A percentile compares a stretch with the other conserved stretches of the same genome.
These are phyloP conservation scores for Phoma sp. DNA, from an alignment of 2,329 filamentous ascomycete species.

Conservation along the genomic window DNA sequence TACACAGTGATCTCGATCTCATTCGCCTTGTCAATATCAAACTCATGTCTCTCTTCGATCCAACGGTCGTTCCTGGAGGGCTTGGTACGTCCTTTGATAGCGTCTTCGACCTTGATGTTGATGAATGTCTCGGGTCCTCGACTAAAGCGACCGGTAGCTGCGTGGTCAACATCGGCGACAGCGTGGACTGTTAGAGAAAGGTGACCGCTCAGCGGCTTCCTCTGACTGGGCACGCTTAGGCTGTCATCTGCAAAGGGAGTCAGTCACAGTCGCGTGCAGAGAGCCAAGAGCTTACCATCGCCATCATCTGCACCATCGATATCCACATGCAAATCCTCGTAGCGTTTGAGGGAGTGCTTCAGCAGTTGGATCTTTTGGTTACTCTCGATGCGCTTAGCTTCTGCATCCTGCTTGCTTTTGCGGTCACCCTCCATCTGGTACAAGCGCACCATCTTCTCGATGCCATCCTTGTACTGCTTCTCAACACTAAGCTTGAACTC, in stretches of 20 bases:
- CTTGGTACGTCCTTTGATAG: conserved; percentile 86
- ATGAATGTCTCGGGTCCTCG: conserved; percentile 94
- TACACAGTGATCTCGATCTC: conserved; percentile 98
- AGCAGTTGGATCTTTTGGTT: conserved; percentile 97
- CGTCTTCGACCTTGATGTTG: conserved; percentile 95
- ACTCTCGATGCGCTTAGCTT: conserved; percentile 88
- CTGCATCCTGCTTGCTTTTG: conserved; percentile 93
- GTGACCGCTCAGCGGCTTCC: conserved; percentile 93
- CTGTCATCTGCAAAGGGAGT: conserved; percentile 78
- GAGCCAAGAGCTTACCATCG: conserved; percentile 70
- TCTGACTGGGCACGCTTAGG: conserved; percentile 90
- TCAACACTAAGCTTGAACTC: conserved; percentile 99
- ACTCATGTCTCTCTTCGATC: conserved; percentile 88
- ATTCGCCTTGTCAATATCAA: conserved; percentile 97
- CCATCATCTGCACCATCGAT: conserved; percentile 78
- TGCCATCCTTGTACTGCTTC: conserved; percentile 97
- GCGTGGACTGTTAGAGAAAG: conserved; percentile 85
- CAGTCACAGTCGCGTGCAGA: neutral
- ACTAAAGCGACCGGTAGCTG: conserved; percentile 80
- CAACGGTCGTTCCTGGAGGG: conserved; percentile 86
- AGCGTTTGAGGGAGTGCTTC: conserved; percentile 94
- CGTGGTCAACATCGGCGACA: conserved; percentile 94
- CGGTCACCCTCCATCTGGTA: conserved; percentile 97
- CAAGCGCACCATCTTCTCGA: conserved; percentile 98
- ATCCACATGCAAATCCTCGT: conserved; percentile 96